phyloP scores from a whole-genome alignment of 768 basidiomycete species.

The Steccherinum ochraceum region DNA sequence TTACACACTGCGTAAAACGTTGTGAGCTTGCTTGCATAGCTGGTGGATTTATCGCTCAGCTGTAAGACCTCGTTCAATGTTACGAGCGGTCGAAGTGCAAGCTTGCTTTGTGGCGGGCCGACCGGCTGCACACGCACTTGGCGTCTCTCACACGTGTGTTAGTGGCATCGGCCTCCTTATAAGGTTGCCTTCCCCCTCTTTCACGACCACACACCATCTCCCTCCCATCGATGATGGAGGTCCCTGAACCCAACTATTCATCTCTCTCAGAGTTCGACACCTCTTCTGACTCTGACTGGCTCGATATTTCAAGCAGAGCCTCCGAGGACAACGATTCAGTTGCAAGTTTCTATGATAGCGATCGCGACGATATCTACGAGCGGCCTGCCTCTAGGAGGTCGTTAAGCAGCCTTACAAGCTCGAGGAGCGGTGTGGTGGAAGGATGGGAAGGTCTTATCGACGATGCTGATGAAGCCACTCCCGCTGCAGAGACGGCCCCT shows the following conservation, averaged over 20 bases:
- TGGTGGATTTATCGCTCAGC: too few species aligned
- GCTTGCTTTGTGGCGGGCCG: too few species aligned
- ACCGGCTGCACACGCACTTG: too few species aligned
- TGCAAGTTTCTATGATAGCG: constrained; percentile 48
- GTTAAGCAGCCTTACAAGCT: constrained; percentile 64
- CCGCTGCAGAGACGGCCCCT: constrained; percentile 2
- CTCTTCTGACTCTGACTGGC: constrained; percentile 80
- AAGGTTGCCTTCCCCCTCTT: constrained; percentile 17
- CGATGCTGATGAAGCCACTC: constrained; percentile 44
- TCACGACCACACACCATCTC: constrained; percentile 12
- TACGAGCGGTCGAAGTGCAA: too few species aligned
- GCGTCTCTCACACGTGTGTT: too few species aligned
- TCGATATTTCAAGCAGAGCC: constrained; percentile 66
- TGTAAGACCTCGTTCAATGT: too few species aligned
- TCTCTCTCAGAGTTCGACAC: constrained; percentile 57
- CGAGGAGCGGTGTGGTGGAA: constrained; percentile 61
- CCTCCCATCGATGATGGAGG: constrained; percentile 21
- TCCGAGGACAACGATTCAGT: constrained; percentile 70
- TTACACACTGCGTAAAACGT: too few species aligned
- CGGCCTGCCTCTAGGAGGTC: constrained; percentile 61
- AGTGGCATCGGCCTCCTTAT: too few species aligned
- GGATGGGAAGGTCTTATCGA: constrained; percentile 77
- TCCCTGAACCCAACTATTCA: constrained; percentile 31
- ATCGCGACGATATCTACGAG: constrained; percentile 48
- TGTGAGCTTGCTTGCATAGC: too few species aligned